Evolutionary conservation across 1,284 basidiomycete species (phyloP), one percentile per base, ranked within the genome.

Genomic region (Anthracocystis panici-leucophaei): DNA sequence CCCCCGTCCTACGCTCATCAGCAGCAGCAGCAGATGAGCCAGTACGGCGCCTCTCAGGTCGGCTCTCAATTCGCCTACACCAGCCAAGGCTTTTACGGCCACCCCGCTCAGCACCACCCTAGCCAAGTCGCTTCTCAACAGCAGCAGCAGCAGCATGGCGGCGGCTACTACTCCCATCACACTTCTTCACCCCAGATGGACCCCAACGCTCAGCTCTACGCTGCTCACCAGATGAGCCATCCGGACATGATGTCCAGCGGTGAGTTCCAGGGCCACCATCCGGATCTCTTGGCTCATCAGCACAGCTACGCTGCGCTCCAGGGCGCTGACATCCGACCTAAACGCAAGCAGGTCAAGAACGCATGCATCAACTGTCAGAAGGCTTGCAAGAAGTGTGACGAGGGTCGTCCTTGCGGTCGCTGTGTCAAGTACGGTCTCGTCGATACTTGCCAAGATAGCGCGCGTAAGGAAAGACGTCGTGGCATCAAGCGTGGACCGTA

Each of bases 361-460:
- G 92, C 92, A 58, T 94, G 92, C 86, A 92, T 92, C 50, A 92
- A 92, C 80, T 94, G 92, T 84, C 92, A 93, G 86, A 92, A 92
- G 85, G 91, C 93, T 1, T 94, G 92, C 88, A 94, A 94, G 88
- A 93, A 93, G 86, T 94, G 93, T 85, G 93, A 94, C 87, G 92
- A 93, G 80, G 92, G 91, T 67, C 88, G 92, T 65, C 92, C 92
- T 67, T 94, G 93, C 85, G 90, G 92, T 74, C 91, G 92, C 75
- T 94, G 92, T 80, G 90, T 93, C 85, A 92, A 92, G 87, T 94
- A 94, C 80, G 92, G 92, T 82, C 89, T 92, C 73, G 88, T 89
- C 50, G 92, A 92, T 84, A 91, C 91, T 78, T 94, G 92, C 83
- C 87, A 92, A 79, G 91, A 93, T 87, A 92, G 91, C 51, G 89